Evolutionary conservation across 371 early-diverging fungal species (phyloP).

Genomic region (Mortierella sp.): DNA sequence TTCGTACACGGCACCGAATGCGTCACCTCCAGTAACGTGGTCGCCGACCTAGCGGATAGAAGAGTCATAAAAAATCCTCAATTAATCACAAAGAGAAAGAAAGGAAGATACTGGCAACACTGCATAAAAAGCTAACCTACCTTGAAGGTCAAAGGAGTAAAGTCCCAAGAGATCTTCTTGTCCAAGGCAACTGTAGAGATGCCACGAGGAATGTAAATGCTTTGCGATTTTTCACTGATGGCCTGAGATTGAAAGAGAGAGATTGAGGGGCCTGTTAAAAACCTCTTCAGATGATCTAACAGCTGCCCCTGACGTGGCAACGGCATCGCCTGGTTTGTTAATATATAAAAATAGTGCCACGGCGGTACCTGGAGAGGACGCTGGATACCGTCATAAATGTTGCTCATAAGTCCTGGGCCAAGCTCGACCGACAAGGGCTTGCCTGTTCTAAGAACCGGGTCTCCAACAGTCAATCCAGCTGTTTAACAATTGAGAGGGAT

Average conservation of each 20-base stretch:
- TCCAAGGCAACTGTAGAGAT: slow-evolving; percentile 98
- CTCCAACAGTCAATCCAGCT: slow-evolving; percentile 99
- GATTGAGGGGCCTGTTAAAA: not conserved
- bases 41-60: slow-evolving; percentile 81
- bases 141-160: slow-evolving; percentile 90
- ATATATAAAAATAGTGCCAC: too few species aligned
- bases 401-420: slow-evolving; percentile 99
- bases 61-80: not conserved
- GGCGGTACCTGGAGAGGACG: slow-evolving; percentile 90
- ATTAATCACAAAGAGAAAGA: not conserved
- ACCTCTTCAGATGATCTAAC: not conserved
- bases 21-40: slow-evolving; percentile 98
- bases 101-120: not conserved
- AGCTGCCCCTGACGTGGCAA: too few species aligned
- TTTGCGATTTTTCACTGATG: slow-evolving; percentile 93
- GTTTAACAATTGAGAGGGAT: not conserved
- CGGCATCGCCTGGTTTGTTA: too few species aligned
- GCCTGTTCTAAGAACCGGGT: slow-evolving; percentile 98
- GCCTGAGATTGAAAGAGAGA: slow-evolving; percentile 60
- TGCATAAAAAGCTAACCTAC: slow-evolving; percentile 51
- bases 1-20: slow-evolving; percentile 97
- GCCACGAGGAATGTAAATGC: slow-evolving; percentile 99
- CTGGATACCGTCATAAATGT: slow-evolving; percentile 99
- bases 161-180: slow-evolving; percentile 94
- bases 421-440: slow-evolving; percentile 99